Percentiles rank a stretch among this genome's conserved stretches.
Conservation (phyloP, 352 stramenopile genomes). For the Phytophthora syringae region DNA sequence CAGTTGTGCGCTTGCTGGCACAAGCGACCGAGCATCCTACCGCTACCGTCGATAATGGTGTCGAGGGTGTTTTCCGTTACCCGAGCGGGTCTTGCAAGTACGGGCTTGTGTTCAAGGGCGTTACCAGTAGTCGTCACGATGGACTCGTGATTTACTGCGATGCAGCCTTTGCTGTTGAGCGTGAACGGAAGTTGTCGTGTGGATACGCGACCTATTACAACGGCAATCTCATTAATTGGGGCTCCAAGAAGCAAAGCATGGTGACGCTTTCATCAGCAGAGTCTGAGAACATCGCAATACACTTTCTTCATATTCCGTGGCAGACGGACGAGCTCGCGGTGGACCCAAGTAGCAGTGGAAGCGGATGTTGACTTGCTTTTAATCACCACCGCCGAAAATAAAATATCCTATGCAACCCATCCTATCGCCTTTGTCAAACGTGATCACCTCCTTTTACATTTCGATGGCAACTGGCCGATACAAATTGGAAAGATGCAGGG, state of each 20-base stretch:
- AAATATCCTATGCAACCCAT: too few species aligned
- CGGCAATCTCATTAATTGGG: constrained; percentile 10
- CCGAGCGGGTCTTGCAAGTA: background rate
- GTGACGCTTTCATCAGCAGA: constrained; percentile 15
- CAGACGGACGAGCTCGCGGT: too few species aligned
- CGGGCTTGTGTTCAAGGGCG: constrained; percentile 4
- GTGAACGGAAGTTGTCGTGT: constrained; percentile 1
- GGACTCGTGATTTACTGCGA: constrained; percentile 10
- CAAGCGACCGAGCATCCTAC: constrained; percentile 19
- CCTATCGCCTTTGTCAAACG: too few species aligned
- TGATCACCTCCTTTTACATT: too few species aligned
- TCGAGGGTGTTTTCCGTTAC: constrained; percentile 16
- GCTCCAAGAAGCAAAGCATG: constrained; percentile 16
- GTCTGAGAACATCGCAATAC: constrained; percentile 13
- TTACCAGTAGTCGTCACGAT: background rate
- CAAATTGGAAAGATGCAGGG: too few species aligned
- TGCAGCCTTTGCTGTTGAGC: constrained; percentile 12
- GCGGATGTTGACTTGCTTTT: too few species aligned
- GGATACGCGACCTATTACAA: constrained; percentile 2
- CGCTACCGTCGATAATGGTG: constrained; percentile 1
- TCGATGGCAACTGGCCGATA: too few species aligned
- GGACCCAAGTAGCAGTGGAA: too few species aligned
- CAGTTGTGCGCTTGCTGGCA: constrained; percentile 6
- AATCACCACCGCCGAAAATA: too few species aligned
- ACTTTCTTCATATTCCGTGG: too few species aligned